Percentiles rank a stretch among this genome's conserved stretches.
These are phyloP conservation scores for Colletotrichum costaricense DNA, from an alignment of 2,329 filamentous ascomycete species.

Conservation along the genomic window DNA sequence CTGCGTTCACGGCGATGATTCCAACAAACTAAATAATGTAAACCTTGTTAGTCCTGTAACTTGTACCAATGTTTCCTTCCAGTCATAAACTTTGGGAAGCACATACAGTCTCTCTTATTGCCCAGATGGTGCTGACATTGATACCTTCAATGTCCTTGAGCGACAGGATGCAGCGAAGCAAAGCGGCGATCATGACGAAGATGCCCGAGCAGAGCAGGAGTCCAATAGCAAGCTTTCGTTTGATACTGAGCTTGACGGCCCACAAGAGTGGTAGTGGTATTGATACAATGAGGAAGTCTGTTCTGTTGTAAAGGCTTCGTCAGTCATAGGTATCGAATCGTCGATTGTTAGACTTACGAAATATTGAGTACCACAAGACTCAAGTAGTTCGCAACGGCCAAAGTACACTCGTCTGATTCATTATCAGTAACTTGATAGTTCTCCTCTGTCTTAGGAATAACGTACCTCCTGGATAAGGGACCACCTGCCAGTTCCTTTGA, in stretches of 20 bases:
- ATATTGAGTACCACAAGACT: constrained; percentile 50
- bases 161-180: constrained; percentile 54
- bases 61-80: too few relatives aligned
- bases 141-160: constrained; percentile 49
- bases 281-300: constrained; percentile 50
- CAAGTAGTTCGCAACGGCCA: constrained; percentile 50
- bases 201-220: constrained; percentile 54
- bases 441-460: not conserved
- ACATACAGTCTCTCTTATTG: constrained; percentile 53
- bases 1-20: constrained; percentile 55
- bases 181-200: constrained; percentile 55
- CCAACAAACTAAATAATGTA: constrained; percentile 48
- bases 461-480: constrained; percentile 52
- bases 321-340: too few relatives aligned
- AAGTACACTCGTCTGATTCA: constrained; percentile 46
- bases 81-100: not conserved
- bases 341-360: constrained; percentile 38
- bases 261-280: constrained; percentile 55
- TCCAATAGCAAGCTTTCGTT: constrained; percentile 51
- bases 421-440: fast-evolving
- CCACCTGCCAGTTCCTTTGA: constrained; percentile 52
- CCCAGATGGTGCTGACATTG: constrained; percentile 54
- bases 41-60: not conserved
- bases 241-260: constrained; percentile 50
- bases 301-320: constrained; percentile 40